Evolutionary conservation across 2,329 filamentous ascomycete genomes (phyloP), one percentile per base, ranked within the genome.

Genomic region (Calonectria pauciramosa): DNA sequence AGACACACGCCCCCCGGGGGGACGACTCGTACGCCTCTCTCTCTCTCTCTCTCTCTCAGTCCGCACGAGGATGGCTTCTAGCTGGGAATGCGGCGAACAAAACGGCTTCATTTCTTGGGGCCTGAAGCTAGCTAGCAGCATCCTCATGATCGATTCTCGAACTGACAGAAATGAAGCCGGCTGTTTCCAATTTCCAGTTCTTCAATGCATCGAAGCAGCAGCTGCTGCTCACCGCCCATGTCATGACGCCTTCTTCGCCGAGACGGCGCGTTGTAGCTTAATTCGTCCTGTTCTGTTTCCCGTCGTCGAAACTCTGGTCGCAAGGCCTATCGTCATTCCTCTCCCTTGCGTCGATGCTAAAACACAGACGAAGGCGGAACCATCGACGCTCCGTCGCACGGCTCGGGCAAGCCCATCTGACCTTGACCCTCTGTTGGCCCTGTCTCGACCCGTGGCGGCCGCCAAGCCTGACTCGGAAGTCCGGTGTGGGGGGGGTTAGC

Each of bases 341-440:
- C 66, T 56, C 66, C 66, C 66, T 59, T 68, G 66, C 66, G 51
- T 68, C 18, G 38, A 14, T 36, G 14, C 54, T 60, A 60, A 60
- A 36, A 14, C 13, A 36, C n/a, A 44, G 64, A 52, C 64, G 44
- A 30, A 67, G 36, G 60, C 60, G 26, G 38, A 64, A 64, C 60
- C 36, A 64, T 64, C 60, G 38, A 44, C 23, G 38, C 38, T 44
- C 38, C 60, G 38, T 63, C 60, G 60, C 36, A 47, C 60, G 60
- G 60, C 60, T 64, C 60, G 60, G 51, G 36, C 60, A 64, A 47
- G 60, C 14, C 36, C 60, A 64, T 60, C 60, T 64, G 60, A 64
- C 60, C 60, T 32, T 32, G 60, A n/a, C 36, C 38, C 38, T 10
- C 26, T 16, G 38, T 30, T 64, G 54, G 41, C 13, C 26, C 47